phyloP scores from a whole-genome alignment of 2,329 filamentous ascomycete species.

The Emericellopsis cladophorae region DNA sequence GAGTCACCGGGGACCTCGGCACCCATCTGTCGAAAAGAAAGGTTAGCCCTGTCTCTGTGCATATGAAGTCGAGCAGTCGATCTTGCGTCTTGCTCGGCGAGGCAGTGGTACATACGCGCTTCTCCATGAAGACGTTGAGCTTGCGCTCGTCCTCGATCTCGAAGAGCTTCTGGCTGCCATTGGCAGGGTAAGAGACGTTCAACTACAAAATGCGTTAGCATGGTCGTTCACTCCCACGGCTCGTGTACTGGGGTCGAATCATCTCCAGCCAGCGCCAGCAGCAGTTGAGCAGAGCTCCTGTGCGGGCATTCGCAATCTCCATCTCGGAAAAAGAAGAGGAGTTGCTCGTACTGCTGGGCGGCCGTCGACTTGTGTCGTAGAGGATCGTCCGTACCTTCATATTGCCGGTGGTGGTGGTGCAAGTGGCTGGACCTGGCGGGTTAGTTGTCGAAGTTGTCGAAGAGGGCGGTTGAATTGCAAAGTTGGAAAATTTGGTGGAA shows the following conservation, averaged over 20 bases:
- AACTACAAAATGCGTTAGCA: constrained; percentile 30
- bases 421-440: constrained; percentile 28
- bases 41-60: constrained; percentile 17
- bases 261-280: too few species aligned
- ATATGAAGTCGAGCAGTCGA: constrained; percentile 13
- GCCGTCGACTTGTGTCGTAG: not conserved
- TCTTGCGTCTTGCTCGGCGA: constrained; percentile 10
- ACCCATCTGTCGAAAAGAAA: constrained; percentile 51
- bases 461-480: constrained; percentile 1
- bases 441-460: constrained; percentile 9
- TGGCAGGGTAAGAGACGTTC: constrained; percentile 82
- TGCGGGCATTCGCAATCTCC: too few species aligned
- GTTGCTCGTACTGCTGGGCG: not conserved
- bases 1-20: constrained; percentile 86
- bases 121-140: constrained; percentile 97
- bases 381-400: constrained; percentile 27
- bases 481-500: constrained; percentile 19
- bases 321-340: not conserved
- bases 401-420: constrained; percentile 32
- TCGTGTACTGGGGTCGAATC: too few species aligned
- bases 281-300: too few species aligned
- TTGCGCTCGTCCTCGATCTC: constrained; percentile 99
- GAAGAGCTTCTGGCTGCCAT: constrained; percentile 99
- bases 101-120: constrained; percentile 54
- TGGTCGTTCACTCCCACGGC: not conserved